These are phyloP conservation scores for Solanum clarkiae DNA, from an alignment of 257 asterid species.

Conservation along the genomic window DNA sequence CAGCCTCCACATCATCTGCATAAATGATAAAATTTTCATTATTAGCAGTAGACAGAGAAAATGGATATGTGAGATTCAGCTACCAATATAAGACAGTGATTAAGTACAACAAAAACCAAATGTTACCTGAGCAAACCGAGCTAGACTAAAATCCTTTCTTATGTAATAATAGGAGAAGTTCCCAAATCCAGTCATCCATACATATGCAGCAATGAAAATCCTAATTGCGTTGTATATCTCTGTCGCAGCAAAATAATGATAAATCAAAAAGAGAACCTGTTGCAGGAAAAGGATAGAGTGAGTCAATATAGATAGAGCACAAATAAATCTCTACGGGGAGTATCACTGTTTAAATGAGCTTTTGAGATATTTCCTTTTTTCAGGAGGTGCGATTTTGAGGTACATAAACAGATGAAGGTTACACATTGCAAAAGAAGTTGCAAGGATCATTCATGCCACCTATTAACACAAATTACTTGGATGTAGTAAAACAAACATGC, in stretches of 20 bases:
- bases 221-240: constrained; percentile 97
- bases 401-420: not conserved
- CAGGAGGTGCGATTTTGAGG: not conserved
- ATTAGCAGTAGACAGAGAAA: not conserved
- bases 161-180: constrained; percentile 95
- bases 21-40: not conserved
- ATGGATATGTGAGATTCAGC: not conserved
- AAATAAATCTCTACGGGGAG: not conserved
- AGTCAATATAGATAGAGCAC: not conserved
- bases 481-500: not conserved
- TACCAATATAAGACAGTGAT: not conserved
- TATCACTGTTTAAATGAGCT: not conserved
- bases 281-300: not conserved
- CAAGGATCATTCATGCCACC: not conserved
- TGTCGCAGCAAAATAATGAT: constrained; percentile 95
- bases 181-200: constrained; percentile 99
- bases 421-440: not conserved
- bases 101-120: constrained; percentile 4
- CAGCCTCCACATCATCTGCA: constrained; percentile 99
- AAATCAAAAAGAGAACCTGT: constrained; percentile 89
- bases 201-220: constrained; percentile 92
- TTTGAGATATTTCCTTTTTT: not conserved
- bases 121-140: constrained; percentile 91
- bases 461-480: not conserved
- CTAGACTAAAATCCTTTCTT: constrained; percentile 82